Evolutionary conservation across 345 rosid species (phyloP).

Genomic region (Mangifera indica): DNA sequence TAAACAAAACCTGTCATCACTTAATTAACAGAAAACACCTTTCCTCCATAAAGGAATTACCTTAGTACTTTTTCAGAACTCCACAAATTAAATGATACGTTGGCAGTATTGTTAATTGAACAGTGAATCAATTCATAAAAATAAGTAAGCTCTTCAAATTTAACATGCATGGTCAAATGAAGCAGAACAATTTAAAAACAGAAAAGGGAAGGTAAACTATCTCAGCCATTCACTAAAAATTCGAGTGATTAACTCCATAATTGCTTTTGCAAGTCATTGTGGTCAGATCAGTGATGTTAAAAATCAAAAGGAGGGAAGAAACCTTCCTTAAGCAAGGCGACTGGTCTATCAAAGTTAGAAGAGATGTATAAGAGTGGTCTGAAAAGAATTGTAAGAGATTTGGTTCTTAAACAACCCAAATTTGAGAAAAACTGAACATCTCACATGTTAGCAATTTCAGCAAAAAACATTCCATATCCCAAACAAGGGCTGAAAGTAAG

Average conservation of each 20-base stretch:
- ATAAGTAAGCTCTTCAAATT: neutral
- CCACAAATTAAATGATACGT: neutral
- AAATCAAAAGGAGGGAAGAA: neutral
- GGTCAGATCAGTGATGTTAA: neutral
- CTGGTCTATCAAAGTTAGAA: neutral
- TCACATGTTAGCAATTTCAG: neutral
- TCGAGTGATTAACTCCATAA: neutral
- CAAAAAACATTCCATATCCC: neutral
- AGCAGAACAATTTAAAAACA: neutral
- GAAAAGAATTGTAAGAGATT: neutral
- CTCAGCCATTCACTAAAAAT: neutral
- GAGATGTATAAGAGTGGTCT: neutral
- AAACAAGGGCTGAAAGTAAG: neutral
- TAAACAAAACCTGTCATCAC: neutral
- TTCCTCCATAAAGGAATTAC: neutral
- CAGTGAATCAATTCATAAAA: neutral
- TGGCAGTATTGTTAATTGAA: neutral
- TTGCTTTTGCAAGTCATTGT: neutral
- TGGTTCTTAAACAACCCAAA: neutral
- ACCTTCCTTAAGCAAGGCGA: neutral
- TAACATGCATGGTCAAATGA: neutral
- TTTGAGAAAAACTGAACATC: neutral
- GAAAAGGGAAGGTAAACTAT: neutral
- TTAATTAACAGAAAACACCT: neutral
- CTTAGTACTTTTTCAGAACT: constrained; percentile 2